Conservation (phyloP, 2,329 filamentous ascomycete species). For the Ceratocystis eucalypticola region DNA sequence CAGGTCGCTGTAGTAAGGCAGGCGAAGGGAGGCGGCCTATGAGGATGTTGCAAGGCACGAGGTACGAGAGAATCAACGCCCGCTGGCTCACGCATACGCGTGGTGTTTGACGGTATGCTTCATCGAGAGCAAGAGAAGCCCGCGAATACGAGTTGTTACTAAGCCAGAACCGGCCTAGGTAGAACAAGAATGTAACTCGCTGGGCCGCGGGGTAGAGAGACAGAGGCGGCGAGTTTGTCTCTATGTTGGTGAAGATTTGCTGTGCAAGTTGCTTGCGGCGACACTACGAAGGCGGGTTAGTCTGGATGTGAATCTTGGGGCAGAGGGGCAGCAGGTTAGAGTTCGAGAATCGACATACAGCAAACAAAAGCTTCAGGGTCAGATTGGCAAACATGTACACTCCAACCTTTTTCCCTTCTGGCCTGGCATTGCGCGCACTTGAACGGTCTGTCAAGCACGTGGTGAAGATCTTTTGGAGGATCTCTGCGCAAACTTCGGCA, state of each 20-base stretch:
- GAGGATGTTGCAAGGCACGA: constrained; percentile 71
- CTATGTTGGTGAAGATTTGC: constrained; percentile 81
- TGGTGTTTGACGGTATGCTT: constrained; percentile 61
- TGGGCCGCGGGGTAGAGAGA: constrained; percentile 72
- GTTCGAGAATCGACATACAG: constrained; percentile 35
- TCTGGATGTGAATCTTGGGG: constrained; percentile 14
- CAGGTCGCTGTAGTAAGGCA: constrained; percentile 52
- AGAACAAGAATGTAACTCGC: constrained; percentile 86
- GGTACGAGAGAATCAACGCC: constrained; percentile 65
- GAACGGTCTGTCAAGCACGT: constrained; percentile 74
- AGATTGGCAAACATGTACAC: constrained; percentile 90
- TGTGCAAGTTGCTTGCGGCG: constrained; percentile 70
- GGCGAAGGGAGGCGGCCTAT: constrained; percentile 68
- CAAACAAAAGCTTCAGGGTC: constrained; percentile 75
- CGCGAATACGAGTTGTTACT: constrained; percentile 70
- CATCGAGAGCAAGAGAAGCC: constrained; percentile 60
- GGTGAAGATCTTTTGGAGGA: constrained; percentile 80
- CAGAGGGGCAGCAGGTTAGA: background rate
- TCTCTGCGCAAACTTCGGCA: constrained; percentile 76
- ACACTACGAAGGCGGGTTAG: constrained; percentile 37
- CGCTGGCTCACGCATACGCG: constrained; percentile 55
- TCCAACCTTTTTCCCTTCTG: constrained; percentile 72
- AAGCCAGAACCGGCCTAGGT: constrained; percentile 81
- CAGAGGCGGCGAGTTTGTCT: constrained; percentile 67
- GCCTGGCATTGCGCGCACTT: constrained; percentile 49